Evolutionary conservation across 129 eudicot genomes (phyloP).

Genomic region (Flaveria linearis): DNA sequence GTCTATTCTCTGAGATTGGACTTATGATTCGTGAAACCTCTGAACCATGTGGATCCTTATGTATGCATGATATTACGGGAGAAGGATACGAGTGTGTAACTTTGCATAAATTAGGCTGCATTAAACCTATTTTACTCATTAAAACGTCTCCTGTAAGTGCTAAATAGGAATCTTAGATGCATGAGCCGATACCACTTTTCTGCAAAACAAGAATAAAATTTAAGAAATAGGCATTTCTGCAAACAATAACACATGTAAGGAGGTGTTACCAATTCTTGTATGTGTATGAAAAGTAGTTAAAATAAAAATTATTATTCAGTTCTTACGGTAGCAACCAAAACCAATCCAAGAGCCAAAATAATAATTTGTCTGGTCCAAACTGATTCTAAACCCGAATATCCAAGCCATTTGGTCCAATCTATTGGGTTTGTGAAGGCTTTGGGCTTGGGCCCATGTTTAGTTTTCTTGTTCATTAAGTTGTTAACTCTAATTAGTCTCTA

Average conservation of each 20-base stretch:
- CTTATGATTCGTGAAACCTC: constrained; percentile 47
- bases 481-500: too few relatives aligned
- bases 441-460: too few relatives aligned
- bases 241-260: neutral
- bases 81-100: constrained; percentile 61
- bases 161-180: constrained; percentile 29
- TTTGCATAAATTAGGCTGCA: constrained; percentile 39
- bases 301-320: neutral
- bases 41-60: constrained; percentile 40
- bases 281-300: neutral
- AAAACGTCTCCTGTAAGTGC: constrained; percentile 5
- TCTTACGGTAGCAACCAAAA: neutral
- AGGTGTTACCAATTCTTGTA: neutral
- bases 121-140: constrained; percentile 25
- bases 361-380: neutral
- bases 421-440: too few relatives aligned
- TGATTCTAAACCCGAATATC: neutral
- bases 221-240: constrained; percentile 10
- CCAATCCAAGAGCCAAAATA: neutral
- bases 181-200: constrained; percentile 15
- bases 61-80: constrained; percentile 55
- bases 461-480: too few relatives aligned
- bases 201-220: constrained; percentile 9
- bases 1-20: constrained; percentile 35
- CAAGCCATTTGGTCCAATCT: neutral